Conservation (phyloP, 2,329 filamentous ascomycete genomes). For the Colletotrichum caudatum region DNA sequence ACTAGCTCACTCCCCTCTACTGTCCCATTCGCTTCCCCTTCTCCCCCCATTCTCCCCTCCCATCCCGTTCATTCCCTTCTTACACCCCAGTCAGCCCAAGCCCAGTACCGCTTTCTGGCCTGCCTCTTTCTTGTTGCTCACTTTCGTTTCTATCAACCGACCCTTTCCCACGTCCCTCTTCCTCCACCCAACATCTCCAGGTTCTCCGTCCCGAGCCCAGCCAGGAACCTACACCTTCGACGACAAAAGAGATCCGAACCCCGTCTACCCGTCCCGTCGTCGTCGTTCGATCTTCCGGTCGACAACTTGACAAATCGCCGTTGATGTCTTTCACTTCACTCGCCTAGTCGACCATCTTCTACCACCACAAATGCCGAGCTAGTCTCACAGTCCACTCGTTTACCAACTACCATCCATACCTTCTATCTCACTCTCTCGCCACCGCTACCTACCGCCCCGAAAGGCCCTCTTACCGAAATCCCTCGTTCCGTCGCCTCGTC, state of each 20-base stretch:
- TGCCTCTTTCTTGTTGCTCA: constrained; percentile 27
- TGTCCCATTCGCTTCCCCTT: constrained; percentile 29
- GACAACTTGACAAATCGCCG: constrained; percentile 23
- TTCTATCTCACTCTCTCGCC: constrained; percentile 22
- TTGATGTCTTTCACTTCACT: constrained; percentile 40
- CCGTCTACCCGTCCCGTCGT: constrained; percentile 10
- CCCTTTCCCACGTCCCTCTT: constrained; percentile 14
- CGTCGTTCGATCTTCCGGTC: constrained; percentile 15
- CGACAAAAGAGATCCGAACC: constrained; percentile 36
- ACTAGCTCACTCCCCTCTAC: not conserved
- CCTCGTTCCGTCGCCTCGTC: constrained; percentile 19
- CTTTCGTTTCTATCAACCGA: constrained; percentile 34
- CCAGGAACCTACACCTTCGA: constrained; percentile 13
- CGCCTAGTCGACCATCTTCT: constrained; percentile 30
- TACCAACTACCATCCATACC: constrained; percentile 13
- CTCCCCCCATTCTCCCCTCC: constrained; percentile 11
- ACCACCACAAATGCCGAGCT: constrained; percentile 41
- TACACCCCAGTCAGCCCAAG: constrained; percentile 23
- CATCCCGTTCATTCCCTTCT: constrained; percentile 28
- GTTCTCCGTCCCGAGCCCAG: not conserved
- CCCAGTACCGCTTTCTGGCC: not conserved
- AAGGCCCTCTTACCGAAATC: constrained; percentile 9
- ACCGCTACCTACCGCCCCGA: not conserved
- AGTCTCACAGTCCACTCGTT: constrained; percentile 44
- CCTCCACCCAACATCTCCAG: constrained; percentile 38